phyloP scores from a whole-genome alignment of 2,329 filamentous ascomycete species.

The Hypoxylon rubiginosum region DNA sequence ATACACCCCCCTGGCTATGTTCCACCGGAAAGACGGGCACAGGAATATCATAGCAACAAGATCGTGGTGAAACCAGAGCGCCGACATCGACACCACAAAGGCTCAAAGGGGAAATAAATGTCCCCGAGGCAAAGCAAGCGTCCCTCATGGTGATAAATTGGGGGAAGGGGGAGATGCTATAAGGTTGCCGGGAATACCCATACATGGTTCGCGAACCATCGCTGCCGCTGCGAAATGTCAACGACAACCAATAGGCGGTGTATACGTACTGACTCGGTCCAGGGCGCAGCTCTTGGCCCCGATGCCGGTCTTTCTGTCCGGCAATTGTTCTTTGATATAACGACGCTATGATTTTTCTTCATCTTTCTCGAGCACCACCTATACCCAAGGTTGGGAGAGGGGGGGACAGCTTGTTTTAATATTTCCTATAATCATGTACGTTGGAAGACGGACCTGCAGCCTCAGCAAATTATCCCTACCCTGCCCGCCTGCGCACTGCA shows the following conservation, averaged over 20 bases:
- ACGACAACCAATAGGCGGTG: conserved; percentile 16
- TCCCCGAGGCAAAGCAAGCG: background rate
- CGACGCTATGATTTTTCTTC: conserved; percentile 4
- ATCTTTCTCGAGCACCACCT: conserved; percentile 10
- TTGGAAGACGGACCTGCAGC: conserved; percentile 22
- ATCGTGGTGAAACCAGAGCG: conserved; percentile 19
- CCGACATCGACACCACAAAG: conserved; percentile 5
- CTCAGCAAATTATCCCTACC: conserved; percentile 17
- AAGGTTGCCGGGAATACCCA: conserved; percentile 23
- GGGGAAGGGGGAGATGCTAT: conserved; percentile 5
- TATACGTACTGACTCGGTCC: conserved; percentile 1
- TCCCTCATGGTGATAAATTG: conserved; percentile 1
- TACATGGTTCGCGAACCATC: conserved; percentile 35
- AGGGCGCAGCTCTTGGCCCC: conserved; percentile 10
- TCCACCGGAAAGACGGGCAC: conserved; percentile 16
- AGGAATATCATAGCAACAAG: conserved; percentile 8
- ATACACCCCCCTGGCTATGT: conserved; percentile 13
- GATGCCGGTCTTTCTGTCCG: conserved; percentile 22
- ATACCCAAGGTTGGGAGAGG: background rate
- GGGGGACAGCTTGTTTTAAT: conserved; percentile 1
- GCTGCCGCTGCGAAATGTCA: conserved; percentile 10
- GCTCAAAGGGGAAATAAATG: background rate
- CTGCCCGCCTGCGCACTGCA: conserved; percentile 20
- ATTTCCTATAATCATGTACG: conserved; percentile 6
- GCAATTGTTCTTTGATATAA: conserved; percentile 16